Conservation (phyloP, 352 stramenopile genomes). For the Phytopythium ostracodes region DNA sequence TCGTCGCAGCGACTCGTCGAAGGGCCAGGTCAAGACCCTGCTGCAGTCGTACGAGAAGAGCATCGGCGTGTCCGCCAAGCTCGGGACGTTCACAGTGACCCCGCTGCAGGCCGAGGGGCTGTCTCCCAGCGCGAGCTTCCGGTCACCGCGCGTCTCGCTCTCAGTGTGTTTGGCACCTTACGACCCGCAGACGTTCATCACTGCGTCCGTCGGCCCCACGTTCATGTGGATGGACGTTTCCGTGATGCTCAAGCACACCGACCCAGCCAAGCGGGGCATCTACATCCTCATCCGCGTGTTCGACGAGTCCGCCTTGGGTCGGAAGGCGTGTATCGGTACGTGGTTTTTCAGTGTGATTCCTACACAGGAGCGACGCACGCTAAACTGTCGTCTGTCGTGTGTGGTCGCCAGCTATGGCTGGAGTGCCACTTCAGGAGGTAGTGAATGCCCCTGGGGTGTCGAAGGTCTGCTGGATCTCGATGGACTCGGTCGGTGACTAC, state of each 20-base stretch:
- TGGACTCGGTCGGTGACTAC: background rate
- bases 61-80: slow-evolving; percentile 1
- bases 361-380: too few species aligned
- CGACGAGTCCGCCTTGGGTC: background rate
- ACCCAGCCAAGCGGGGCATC: background rate
- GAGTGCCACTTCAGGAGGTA: background rate
- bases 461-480: background rate
- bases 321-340: background rate
- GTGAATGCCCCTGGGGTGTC: background rate
- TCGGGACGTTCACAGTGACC: background rate
- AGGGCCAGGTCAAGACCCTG: background rate
- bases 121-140: background rate
- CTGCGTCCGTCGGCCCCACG: background rate
- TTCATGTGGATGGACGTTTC: background rate
- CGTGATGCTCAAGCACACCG: background rate
- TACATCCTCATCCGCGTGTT: background rate
- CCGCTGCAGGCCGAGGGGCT: background rate
- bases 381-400: too few species aligned
- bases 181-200: background rate
- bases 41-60: background rate
- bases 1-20: background rate
- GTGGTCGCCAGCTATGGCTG: background rate
- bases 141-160: background rate
- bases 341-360: too few species aligned
- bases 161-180: background rate